Conservation (phyloP, 208 protist genomes). For the Acanthamoeba triangularis region DNA sequence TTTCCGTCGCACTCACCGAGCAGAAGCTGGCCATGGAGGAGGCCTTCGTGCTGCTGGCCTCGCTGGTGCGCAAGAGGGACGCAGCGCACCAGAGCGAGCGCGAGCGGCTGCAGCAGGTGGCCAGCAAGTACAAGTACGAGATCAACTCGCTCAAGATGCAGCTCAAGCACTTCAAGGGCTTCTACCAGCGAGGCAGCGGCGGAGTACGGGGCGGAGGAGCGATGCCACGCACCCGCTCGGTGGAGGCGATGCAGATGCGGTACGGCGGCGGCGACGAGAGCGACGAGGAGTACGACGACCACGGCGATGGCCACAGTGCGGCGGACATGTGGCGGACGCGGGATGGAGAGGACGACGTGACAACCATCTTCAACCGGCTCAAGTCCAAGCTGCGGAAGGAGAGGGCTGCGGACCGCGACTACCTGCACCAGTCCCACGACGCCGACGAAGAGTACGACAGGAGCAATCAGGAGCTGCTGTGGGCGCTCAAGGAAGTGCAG, state of each 20-base stretch:
- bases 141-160: slow-evolving; percentile 58
- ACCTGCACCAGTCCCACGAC: neutral
- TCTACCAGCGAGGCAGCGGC: neutral
- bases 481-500: slow-evolving; percentile 59
- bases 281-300: slow-evolving; percentile 22
- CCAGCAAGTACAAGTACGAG: slow-evolving; percentile 62
- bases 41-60: neutral
- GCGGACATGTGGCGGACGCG: slow-evolving; percentile 13
- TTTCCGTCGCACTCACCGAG: neutral
- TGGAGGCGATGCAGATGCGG: neutral
- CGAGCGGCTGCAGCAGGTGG: neutral
- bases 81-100: neutral
- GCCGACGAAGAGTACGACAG: neutral
- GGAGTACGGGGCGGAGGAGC: neutral
- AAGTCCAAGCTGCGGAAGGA: slow-evolving; percentile 21
- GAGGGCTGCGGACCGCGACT: neutral
- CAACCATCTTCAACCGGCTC: neutral
- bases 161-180: slow-evolving; percentile 37
- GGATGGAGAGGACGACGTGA: neutral
- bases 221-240: neutral
- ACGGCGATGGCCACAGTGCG: neutral
- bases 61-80: slow-evolving; percentile 22
- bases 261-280: neutral
- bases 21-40: slow-evolving; percentile 62
- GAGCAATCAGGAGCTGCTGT: slow-evolving; percentile 52